phyloP scores from a whole-genome alignment of 2,329 filamentous ascomycete species.

The Aspergillus fijiensis region DNA sequence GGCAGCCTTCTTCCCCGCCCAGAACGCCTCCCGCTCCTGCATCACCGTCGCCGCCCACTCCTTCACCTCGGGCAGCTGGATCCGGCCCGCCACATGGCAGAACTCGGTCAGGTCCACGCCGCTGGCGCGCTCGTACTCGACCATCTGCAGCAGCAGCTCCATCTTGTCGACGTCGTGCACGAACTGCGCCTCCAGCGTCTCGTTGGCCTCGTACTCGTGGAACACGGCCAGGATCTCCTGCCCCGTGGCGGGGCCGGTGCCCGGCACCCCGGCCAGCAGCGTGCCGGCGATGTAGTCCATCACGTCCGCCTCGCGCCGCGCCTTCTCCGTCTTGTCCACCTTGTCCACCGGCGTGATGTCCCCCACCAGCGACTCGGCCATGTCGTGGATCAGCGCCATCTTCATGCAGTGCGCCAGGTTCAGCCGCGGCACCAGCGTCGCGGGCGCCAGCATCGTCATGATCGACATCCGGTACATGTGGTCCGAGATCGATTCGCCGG shows the following conservation, averaged over 20 bases:
- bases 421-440: constrained; percentile 67
- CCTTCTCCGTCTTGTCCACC: constrained; percentile 84
- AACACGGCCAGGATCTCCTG: constrained; percentile 75
- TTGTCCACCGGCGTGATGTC: constrained; percentile 91
- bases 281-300: constrained; percentile 84
- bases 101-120: constrained; percentile 83
- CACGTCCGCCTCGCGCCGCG: constrained; percentile 76
- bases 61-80: constrained; percentile 74
- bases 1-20: constrained; percentile 48
- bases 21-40: constrained; percentile 71
- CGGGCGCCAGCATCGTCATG: constrained; percentile 87
- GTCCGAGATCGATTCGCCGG: constrained; percentile 87
- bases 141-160: constrained; percentile 90
- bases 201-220: constrained; percentile 90
- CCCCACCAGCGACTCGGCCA: constrained; percentile 92
- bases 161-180: constrained; percentile 98
- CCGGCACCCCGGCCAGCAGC: constrained; percentile 72
- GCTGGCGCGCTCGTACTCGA: constrained; percentile 83
- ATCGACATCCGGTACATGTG: constrained; percentile 99
- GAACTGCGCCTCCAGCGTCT: constrained; percentile 80
- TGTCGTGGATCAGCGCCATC: constrained; percentile 96
- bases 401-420: constrained; percentile 83
- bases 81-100: constrained; percentile 69
- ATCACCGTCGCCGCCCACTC: constrained; percentile 77
- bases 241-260: constrained; percentile 60